Base-by-base conservation (phyloP, 2,329 filamentous ascomycete species). In the Coniochaeta hoffmannii region DNA sequence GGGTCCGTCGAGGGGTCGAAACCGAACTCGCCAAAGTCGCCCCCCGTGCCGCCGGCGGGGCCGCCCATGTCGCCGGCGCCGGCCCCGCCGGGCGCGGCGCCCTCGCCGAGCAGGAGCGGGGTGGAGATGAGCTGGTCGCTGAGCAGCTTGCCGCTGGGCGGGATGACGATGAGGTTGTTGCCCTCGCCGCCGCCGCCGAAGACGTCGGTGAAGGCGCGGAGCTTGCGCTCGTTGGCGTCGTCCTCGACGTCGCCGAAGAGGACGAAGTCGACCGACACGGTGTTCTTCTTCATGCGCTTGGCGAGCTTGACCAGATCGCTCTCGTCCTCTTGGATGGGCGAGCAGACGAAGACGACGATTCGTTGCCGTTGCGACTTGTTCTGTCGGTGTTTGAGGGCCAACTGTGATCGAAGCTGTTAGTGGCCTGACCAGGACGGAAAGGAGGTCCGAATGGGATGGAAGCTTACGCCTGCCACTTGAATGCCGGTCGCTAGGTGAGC, bases 211-310 rank as follows among this genome's bases (percentile, higher is more conserved):
- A 99, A 99, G 28, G 89, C 87, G 67, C 90, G 86, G 54, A 99
- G 84, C 77, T 97, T 97, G 75, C 94, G 93, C 70, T 89, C 84
- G 55, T 88, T 89, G 60, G 87, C 90, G 62, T 96, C 90, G 62
- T 96, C 89, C 62, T 94, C 90, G 54, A 96, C 81, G 65, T 99
- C 93, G 63, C 94, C 94, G 66, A 99, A 99, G 50, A 93, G 85
- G 59, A 99, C 83, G 67, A 99, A 93, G 72, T 99, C 94, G 68
- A 99, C 89, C 59, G 87, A 89, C 58, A 96, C 89, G 67, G 89
- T 93, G 72, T 87, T 88, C 82, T 99, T 99, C 85, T 97, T 97
- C 91, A 97, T 95, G 77, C 94, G 95, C 78, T 94, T 96, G 46
- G 94, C 92, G 30, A 99, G 81, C 68, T 90, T 89, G 59, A 92